A percentile compares a stretch with the other conserved stretches of the same genome.
Evolutionary conservation across 108 stramenopile genomes (phyloP).

Genomic region (Cyclotella atomus): DNA sequence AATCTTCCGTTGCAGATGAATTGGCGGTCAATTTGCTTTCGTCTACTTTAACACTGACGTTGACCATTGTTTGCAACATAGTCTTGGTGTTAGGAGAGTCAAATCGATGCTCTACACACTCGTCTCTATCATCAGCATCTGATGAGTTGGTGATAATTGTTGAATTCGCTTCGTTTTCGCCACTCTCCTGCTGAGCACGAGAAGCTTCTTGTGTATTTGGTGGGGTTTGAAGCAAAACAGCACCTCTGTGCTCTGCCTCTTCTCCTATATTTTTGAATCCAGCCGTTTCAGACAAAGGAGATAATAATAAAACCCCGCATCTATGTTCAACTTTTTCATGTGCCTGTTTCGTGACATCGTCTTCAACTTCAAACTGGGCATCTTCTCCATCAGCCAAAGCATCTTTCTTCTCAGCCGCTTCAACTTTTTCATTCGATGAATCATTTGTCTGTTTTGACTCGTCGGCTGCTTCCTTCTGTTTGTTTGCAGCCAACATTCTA

Average conservation of each 20-base stretch:
- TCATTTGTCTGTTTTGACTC: background rate
- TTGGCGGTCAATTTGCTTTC: background rate
- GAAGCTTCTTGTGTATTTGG: no score
- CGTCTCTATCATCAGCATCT: background rate
- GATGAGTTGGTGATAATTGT: background rate
- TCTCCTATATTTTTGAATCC: no score
- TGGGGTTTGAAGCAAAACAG: no score
- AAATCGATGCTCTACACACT: background rate
- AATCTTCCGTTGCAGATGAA: background rate
- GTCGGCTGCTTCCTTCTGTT: background rate
- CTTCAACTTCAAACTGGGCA: no score
- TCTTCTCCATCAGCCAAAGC: no score
- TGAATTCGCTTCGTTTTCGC: background rate
- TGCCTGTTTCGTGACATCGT: no score
- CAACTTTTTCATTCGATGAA: background rate
- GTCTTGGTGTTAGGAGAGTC: background rate
- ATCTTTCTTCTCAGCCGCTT: no score
- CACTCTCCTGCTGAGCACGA: background rate
- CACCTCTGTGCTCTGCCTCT: no score
- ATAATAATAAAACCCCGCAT: no score
- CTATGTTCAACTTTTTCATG: no score
- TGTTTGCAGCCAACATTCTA: background rate
- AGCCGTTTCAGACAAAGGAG: no score
- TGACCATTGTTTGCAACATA: background rate
- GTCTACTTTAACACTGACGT: constrained; percentile 7